These are phyloP conservation scores for Dothidotthia symphoricarpi DNA, from an alignment of 2,329 filamentous ascomycete genomes.

Conservation along the genomic window DNA sequence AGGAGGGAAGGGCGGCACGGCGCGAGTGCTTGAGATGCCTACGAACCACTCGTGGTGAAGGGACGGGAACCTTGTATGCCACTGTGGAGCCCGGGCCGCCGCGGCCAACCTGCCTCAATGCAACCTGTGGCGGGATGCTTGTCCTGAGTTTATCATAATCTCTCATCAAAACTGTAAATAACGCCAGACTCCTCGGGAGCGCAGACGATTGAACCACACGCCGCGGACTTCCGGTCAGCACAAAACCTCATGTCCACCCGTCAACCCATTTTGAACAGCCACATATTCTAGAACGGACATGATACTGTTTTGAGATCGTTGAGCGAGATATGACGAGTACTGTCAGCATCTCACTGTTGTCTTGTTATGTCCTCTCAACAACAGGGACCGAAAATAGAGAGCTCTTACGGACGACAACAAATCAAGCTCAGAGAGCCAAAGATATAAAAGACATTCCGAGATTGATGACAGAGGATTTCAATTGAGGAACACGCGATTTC, in stretches of 20 bases:
- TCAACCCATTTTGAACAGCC: conserved; percentile 3
- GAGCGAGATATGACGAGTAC: conserved; percentile 9
- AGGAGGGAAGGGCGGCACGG: conserved; percentile 33
- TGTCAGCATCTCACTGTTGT: too few species aligned
- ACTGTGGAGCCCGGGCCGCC: conserved; percentile 28
- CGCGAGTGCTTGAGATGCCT: conserved; percentile 18
- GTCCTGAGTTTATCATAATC: conserved; percentile 8
- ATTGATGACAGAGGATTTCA: too few species aligned
- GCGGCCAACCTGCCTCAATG: conserved; percentile 8
- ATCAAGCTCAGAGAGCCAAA: too few species aligned
- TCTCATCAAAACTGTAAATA: conserved; percentile 1
- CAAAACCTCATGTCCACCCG: neutral
- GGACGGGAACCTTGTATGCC: conserved; percentile 10
- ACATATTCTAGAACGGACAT: conserved; percentile 8
- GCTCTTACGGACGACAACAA: too few species aligned
- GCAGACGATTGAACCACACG: conserved; percentile 7
- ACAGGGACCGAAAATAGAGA: too few species aligned
- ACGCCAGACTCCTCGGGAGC: conserved; percentile 1
- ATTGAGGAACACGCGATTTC: too few species aligned
- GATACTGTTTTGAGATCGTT: conserved; percentile 13
- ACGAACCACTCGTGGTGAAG: conserved; percentile 25
- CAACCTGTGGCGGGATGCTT: conserved; percentile 12
- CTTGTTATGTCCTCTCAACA: too few species aligned
- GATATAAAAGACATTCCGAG: too few species aligned
- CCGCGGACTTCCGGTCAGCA: conserved; percentile 2